Evolutionary conservation across 2,329 filamentous ascomycete genomes (phyloP).

Genomic region (Botrytis squamosa): DNA sequence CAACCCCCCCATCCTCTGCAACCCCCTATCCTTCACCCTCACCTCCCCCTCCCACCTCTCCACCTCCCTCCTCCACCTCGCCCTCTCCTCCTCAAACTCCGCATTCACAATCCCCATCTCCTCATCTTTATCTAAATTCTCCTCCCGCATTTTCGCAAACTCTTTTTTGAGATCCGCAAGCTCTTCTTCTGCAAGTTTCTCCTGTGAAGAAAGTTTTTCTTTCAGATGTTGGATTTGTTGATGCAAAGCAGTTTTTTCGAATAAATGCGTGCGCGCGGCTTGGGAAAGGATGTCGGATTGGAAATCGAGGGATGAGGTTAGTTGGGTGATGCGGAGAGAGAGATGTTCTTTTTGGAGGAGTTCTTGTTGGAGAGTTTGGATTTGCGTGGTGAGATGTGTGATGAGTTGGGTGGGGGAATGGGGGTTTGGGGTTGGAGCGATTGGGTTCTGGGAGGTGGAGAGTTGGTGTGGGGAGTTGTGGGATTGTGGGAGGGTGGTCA

Average conservation of each 20-base stretch:
- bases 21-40: background rate
- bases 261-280: accelerated
- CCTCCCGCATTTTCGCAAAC: background rate
- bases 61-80: background rate
- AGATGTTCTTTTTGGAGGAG: accelerated
- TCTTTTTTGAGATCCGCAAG: accelerated
- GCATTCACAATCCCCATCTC: background rate
- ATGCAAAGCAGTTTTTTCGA: accelerated
- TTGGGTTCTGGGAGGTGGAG: background rate
- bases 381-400: too few relatives aligned
- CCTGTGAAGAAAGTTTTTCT: background rate
- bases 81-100: background rate
- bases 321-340: background rate
- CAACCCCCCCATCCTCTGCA: background rate
- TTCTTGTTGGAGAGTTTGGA: background rate
- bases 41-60: background rate
- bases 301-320: background rate
- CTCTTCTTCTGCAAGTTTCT: accelerated
- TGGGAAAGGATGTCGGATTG: background rate
- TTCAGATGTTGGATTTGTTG: background rate
- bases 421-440: too few relatives aligned
- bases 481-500: background rate
- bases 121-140: background rate
- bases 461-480: background rate
- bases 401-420: background rate